These are phyloP conservation scores for Simmondsia chinensis DNA, from an alignment of 148 eudicot species.

Conservation along the genomic window DNA sequence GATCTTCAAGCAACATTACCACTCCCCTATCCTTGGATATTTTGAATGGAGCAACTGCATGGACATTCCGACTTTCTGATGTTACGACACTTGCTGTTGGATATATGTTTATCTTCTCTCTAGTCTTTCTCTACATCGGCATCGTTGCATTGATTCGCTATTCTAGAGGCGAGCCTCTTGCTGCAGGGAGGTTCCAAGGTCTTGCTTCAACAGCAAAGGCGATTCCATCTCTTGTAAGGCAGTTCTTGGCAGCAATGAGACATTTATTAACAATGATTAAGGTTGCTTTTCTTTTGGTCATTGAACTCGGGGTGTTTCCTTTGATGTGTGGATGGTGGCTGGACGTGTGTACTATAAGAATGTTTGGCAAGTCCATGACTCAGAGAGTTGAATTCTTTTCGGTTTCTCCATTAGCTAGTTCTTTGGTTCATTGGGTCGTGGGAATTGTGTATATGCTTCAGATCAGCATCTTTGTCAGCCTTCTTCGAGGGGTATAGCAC, in stretches of 20 bases:
- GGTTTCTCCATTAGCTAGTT: conserved; percentile 79
- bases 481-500: conserved; percentile 84
- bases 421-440: conserved; percentile 93
- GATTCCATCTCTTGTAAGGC: conserved; percentile 74
- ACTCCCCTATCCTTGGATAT: conserved; percentile 43
- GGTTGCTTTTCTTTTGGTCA: conserved; percentile 90
- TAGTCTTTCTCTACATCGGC: conserved; percentile 75
- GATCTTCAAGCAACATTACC: conserved; percentile 39
- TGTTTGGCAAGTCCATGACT: conserved; percentile 86
- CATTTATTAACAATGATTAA: conserved; percentile 92
- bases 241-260: conserved; percentile 86
- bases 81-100: conserved; percentile 94
- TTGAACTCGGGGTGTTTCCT: conserved; percentile 96
- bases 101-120: conserved; percentile 73
- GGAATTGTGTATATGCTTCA: conserved; percentile 95
- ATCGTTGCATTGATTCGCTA: conserved; percentile 69
- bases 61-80: conserved; percentile 82
- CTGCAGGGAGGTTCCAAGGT: conserved; percentile 84
- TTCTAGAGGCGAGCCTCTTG: conserved; percentile 80
- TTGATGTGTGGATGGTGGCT: conserved; percentile 99
- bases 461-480: conserved; percentile 91
- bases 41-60: conserved; percentile 49
- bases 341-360: conserved; percentile 84
- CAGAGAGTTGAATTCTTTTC: conserved; percentile 87
- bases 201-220: conserved; percentile 80